Evolutionary conservation across 495 filamentous ascomycete genomes (phyloP).

Genomic region (Paragyromitra xinjiangensis): DNA sequence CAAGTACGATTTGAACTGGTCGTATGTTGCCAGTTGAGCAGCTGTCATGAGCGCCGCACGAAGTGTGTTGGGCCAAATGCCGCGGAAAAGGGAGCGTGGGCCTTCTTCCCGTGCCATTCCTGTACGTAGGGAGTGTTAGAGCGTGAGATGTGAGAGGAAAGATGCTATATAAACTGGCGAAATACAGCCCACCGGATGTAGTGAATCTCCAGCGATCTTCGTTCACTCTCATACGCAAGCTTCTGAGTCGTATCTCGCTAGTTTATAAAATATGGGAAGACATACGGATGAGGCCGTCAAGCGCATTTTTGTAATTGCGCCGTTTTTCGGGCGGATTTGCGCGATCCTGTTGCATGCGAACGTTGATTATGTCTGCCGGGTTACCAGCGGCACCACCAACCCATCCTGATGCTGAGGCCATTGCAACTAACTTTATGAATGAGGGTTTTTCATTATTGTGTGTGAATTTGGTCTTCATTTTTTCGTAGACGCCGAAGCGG

Average conservation of each 20-base stretch:
- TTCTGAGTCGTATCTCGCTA: not conserved
- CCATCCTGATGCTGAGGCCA: constrained; percentile 84
- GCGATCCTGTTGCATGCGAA: constrained; percentile 97
- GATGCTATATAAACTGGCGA: constrained; percentile 11
- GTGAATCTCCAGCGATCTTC: not conserved
- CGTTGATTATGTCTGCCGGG: constrained; percentile 93
- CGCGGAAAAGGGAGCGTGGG: constrained; percentile 75
- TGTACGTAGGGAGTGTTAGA: constrained; percentile 11
- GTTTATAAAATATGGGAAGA: constrained; percentile 5
- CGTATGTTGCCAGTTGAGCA: constrained; percentile 88
- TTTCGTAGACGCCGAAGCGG: constrained; percentile 93
- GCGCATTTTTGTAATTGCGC: constrained; percentile 86
- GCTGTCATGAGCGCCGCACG: constrained; percentile 95
- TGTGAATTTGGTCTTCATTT: constrained; percentile 75
- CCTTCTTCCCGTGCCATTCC: constrained; percentile 71
- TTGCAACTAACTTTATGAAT: constrained; percentile 75
- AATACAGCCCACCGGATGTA: constrained; percentile 2
- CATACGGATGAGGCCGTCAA: constrained; percentile 88
- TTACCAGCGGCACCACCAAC: constrained; percentile 91
- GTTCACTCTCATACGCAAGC: not conserved
- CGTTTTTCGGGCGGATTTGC: constrained; percentile 76
- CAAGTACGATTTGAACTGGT: constrained; percentile 84
- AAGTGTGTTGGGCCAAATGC: constrained; percentile 89
- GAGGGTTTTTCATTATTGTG: constrained; percentile 66
- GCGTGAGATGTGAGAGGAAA: not conserved